Evolutionary conservation across 2,329 filamentous ascomycete genomes (phyloP), one percentile per base, ranked within the genome.

Genomic region (Parastagonospora nodorum): DNA sequence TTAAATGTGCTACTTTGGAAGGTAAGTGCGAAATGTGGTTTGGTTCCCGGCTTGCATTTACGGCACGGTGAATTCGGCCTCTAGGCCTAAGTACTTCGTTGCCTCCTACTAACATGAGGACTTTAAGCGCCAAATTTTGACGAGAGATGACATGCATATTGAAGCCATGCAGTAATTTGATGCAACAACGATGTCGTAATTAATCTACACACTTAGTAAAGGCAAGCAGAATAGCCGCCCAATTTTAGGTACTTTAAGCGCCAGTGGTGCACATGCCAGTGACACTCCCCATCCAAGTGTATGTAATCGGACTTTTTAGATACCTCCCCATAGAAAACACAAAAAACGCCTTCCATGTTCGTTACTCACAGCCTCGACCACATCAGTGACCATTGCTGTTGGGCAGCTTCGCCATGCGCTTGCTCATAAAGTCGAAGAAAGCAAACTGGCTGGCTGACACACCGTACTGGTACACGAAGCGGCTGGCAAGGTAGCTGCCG

Each of bases 391-490:
- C 42, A 28, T 46, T 27, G 16, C 42, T 32, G 19, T 24, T 24
- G 29, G 32, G 46, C 15, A 43, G 49, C 58, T 74, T 76, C 10
- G 69, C 67, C 73, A 79, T 80, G 19, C 78, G 70, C 62, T 78
- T 74, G 66, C 77, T 80, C 78, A 80, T 80, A 64, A 97, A 99
- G 73, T 96, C 91, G 77, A 96, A 99, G 82, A 99, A 99, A 33
- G 93, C 92, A 79, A 99, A 97, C 69, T 97, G 93, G 79, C 88
- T 94, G 5, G 94, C 92, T 61, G 85, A 88, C 72, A 92, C 92
- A 67, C 94, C 94, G 73, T 93, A 94, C 74, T 96, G 86, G 75
- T 99, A 99, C 35, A 99, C 91, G 73, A 99, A 99, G 37, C 94
- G 88, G 69, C 89, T 95, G 42, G 94, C 93, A 61, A 99, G 82